Evolutionary conservation across 305 asterid species (phyloP).

Genomic region (Ilex paraguariensis): DNA sequence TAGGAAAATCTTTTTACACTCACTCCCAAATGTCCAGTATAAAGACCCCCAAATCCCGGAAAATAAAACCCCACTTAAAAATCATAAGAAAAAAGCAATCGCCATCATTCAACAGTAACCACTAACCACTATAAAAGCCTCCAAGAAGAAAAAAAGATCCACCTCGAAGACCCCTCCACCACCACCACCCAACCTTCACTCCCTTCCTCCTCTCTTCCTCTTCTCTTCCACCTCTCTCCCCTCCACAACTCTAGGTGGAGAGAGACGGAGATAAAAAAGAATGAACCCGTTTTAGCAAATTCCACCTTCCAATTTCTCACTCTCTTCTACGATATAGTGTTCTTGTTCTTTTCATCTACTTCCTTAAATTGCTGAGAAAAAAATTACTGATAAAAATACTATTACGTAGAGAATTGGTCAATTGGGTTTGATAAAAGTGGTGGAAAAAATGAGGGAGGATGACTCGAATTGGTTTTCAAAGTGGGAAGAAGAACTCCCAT

Average conservation of each 20-base stretch:
- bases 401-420: background rate
- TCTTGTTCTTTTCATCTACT: too few species aligned
- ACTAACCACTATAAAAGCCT: slow-evolving; percentile 57
- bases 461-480: slow-evolving; percentile 43
- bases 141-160: slow-evolving; percentile 83
- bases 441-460: slow-evolving; percentile 33
- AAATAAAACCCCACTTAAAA: slow-evolving; percentile 2
- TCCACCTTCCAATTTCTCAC: slow-evolving; percentile 15
- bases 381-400: background rate
- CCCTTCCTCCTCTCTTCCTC: background rate
- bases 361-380: too few species aligned
- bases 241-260: too few species aligned
- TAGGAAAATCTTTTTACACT: too few species aligned
- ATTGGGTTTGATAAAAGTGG: background rate
- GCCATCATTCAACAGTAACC: slow-evolving; percentile 4
- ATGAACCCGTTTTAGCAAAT: background rate
- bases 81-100: slow-evolving; percentile 21
- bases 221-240: slow-evolving; percentile 2
- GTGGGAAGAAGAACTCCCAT: slow-evolving; percentile 43
- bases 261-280: too few species aligned
- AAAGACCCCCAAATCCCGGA: background rate
- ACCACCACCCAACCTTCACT: background rate
- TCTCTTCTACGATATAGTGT: too few species aligned
- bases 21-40: too few species aligned
- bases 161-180: slow-evolving; percentile 74